Conservation (phyloP, 129 eudicot species). For the Flaveria ramosissima region DNA sequence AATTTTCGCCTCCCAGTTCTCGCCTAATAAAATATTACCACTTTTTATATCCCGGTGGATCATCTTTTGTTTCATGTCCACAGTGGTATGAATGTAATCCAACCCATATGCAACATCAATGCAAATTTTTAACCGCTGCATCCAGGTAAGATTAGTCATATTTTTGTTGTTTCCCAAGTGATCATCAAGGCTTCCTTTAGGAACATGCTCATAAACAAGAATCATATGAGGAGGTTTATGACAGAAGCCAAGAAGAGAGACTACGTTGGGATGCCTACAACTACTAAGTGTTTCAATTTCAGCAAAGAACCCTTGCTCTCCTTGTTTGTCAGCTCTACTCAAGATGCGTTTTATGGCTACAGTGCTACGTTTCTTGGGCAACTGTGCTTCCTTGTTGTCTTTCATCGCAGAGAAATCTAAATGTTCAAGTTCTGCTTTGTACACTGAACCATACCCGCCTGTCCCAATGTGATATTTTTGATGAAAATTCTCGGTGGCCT, state of each 20-base stretch:
- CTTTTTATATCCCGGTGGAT: slow-evolving; percentile 15
- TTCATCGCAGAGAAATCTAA: not conserved
- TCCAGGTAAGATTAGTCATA: slow-evolving; percentile 11
- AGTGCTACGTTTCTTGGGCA: not conserved
- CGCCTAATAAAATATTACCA: not conserved
- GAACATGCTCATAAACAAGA: not conserved
- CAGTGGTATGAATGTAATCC: slow-evolving; percentile 6
- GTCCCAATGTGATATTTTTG: not conserved
- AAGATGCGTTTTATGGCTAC: not conserved
- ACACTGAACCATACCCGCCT: slow-evolving; percentile 19
- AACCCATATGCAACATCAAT: not conserved
- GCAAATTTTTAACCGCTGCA: not conserved
- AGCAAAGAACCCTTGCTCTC: not conserved
- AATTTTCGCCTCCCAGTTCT: slow-evolving; percentile 12
- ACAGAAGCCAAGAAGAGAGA: slow-evolving; percentile 16
- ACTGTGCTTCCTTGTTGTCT: not conserved
- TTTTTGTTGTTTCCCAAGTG: not conserved
- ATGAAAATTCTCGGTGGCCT: slow-evolving; percentile 1
- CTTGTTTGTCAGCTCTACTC: not conserved
- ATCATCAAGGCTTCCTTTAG: slow-evolving; percentile 20
- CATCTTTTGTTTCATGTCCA: not conserved
- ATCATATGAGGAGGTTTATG: not conserved
- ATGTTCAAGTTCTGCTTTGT: slow-evolving; percentile 13
- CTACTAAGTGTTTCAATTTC: slow-evolving; percentile 9
- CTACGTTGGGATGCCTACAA: slow-evolving; percentile 3